phyloP scores from a whole-genome alignment of 345 rosid species.

The Eucalyptus caleyi region DNA sequence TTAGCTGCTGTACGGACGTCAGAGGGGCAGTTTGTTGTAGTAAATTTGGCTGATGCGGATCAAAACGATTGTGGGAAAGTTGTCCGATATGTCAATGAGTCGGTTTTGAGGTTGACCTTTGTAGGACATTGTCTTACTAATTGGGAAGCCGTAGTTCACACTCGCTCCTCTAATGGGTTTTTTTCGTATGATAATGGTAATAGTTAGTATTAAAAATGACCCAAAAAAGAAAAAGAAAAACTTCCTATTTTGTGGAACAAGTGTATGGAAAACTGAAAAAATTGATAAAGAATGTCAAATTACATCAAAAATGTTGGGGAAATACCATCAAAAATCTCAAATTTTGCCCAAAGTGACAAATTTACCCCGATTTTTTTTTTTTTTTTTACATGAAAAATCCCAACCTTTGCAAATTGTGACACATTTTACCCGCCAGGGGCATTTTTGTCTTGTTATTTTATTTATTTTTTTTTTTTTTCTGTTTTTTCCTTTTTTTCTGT shows the following conservation, averaged over 20 bases:
- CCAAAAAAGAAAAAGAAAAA: background rate
- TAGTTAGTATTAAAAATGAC: background rate
- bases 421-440: rapidly evolving
- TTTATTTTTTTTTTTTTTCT: no score
- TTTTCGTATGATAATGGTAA: background rate
- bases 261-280: background rate
- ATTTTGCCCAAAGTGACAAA: no score
- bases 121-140: background rate
- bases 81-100: background rate
- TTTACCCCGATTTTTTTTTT: no score
- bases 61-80: background rate
- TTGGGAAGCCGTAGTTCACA: background rate
- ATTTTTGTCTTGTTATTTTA: no score
- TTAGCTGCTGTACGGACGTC: background rate
- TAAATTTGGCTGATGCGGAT: background rate
- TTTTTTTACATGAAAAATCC: no score
- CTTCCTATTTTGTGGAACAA: background rate
- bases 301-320: background rate
- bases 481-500: no score
- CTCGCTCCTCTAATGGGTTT: background rate
- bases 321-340: no score
- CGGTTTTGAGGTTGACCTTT: background rate
- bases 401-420: no score
- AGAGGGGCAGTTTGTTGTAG: background rate
- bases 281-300: background rate